These are phyloP conservation scores for Kwoniella shandongensis DNA, from an alignment of 768 basidiomycete species.

Conservation along the genomic window DNA sequence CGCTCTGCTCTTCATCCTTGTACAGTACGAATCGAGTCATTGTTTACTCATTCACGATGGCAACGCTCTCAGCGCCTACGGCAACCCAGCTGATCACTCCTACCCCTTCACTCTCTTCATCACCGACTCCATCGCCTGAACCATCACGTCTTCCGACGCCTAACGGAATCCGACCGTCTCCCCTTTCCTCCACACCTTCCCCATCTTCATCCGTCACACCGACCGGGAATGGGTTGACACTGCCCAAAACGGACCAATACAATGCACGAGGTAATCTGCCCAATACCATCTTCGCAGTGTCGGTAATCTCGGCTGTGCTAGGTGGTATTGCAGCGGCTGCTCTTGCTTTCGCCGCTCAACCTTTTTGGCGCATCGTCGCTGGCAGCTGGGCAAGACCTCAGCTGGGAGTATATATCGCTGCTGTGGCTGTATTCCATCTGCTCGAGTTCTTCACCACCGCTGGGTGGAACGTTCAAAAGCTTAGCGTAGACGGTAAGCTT, in stretches of 20 bases:
- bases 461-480: constrained; percentile 90
- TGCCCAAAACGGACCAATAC: constrained; percentile 40
- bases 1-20: too few species aligned
- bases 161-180: not conserved
- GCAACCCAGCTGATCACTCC: constrained; percentile 1
- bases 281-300: constrained; percentile 81
- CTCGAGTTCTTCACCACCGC: constrained; percentile 93
- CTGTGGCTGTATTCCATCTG: constrained; percentile 88
- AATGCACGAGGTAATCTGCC: constrained; percentile 65
- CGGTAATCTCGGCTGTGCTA: constrained; percentile 78
- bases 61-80: too few species aligned
- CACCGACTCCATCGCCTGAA: constrained; percentile 16
- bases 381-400: constrained; percentile 70
- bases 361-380: constrained; percentile 15
- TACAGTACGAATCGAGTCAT: too few species aligned
- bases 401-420: constrained; percentile 76
- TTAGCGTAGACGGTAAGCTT: constrained; percentile 84
- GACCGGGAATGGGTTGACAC: not conserved
- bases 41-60: too few species aligned
- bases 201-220: not conserved
- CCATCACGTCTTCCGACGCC: constrained; percentile 17
- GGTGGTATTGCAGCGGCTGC: constrained; percentile 71
- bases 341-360: constrained; percentile 49
- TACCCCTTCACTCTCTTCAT: constrained; percentile 14
- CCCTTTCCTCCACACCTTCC: not conserved